Conservation (phyloP, 1,284 basidiomycete genomes). For the Trametes versicolor region DNA sequence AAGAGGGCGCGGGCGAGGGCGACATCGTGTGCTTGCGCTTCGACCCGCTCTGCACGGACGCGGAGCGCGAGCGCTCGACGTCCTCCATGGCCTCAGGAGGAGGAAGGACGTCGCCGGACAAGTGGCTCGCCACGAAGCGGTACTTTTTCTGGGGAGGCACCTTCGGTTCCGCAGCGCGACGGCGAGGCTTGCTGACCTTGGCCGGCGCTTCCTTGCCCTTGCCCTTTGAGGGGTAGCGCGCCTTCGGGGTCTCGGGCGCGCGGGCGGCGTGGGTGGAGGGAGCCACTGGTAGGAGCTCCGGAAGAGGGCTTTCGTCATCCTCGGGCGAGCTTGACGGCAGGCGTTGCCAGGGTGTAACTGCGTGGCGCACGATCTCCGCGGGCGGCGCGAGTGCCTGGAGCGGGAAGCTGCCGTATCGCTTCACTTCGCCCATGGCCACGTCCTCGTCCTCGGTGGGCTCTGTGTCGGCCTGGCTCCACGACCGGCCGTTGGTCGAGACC, state of each 20-base stretch:
- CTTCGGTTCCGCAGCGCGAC: conserved; percentile 7
- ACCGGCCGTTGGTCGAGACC: conserved; percentile 18
- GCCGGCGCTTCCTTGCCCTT: not conserved
- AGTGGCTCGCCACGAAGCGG: conserved; percentile 32
- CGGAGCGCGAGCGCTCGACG: conserved; percentile 3
- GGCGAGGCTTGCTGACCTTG: conserved; percentile 3
- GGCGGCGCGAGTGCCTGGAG: too few relatives aligned
- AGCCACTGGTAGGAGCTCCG: not conserved
- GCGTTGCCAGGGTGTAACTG: not conserved
- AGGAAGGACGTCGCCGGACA: conserved; percentile 14
- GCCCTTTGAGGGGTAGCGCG: conserved; percentile 6
- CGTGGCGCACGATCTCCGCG: not conserved
- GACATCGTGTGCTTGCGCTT: conserved; percentile 20
- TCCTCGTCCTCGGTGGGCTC: conserved; percentile 31
- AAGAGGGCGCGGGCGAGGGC: conserved; percentile 13
- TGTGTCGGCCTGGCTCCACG: conserved; percentile 23
- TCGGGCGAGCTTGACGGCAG: not conserved
- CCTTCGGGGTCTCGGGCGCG: not conserved
- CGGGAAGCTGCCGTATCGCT: not conserved
- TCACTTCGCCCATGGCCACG: conserved; percentile 19
- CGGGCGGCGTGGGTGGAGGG: not conserved
- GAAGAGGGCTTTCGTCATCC: not conserved
- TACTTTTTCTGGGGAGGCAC: conserved; percentile 25
- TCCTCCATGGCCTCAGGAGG: not conserved
- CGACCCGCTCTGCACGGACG: conserved; percentile 7